Evolutionary conservation across 768 basidiomycete species (phyloP).

Genomic region (Suillus plorans): DNA sequence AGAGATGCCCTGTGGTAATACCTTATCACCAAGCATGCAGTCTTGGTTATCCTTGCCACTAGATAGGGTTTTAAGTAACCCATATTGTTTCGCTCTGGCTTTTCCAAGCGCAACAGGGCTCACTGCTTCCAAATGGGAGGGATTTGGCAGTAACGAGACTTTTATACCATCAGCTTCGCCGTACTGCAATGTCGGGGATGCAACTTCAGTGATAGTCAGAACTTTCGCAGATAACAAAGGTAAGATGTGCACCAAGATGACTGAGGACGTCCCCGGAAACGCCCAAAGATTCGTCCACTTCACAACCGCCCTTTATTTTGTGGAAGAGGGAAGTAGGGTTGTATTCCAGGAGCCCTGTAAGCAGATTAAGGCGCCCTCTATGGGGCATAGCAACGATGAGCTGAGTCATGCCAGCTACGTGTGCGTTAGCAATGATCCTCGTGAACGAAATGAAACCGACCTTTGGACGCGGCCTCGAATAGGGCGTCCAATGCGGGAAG

Average conservation of each 20-base stretch:
- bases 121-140: conserved; percentile 86
- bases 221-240: background rate
- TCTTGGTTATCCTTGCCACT: conserved; percentile 22
- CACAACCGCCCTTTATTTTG: conserved; percentile 82
- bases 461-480: conserved; percentile 63
- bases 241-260: conserved; percentile 59
- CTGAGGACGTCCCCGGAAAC: conserved; percentile 86
- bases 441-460: conserved; percentile 30
- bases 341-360: conserved; percentile 73
- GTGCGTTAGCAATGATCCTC: background rate
- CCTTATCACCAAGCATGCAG: conserved; percentile 34
- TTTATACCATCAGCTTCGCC: conserved; percentile 54
- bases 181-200: conserved; percentile 66
- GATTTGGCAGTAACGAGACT: conserved; percentile 78
- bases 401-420: conserved; percentile 63
- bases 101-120: conserved; percentile 88
- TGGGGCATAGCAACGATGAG: conserved; percentile 87
- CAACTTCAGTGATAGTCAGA: conserved; percentile 36
- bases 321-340: conserved; percentile 73
- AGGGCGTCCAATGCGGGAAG: conserved; percentile 80
- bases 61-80: conserved; percentile 67
- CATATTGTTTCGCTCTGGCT: conserved; percentile 87
- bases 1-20: background rate
- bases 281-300: conserved; percentile 63
- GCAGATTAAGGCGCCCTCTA: conserved; percentile 81